phyloP scores from a whole-genome alignment of 202 grass and related monocot genomes.

The Panicum hallii region DNA sequence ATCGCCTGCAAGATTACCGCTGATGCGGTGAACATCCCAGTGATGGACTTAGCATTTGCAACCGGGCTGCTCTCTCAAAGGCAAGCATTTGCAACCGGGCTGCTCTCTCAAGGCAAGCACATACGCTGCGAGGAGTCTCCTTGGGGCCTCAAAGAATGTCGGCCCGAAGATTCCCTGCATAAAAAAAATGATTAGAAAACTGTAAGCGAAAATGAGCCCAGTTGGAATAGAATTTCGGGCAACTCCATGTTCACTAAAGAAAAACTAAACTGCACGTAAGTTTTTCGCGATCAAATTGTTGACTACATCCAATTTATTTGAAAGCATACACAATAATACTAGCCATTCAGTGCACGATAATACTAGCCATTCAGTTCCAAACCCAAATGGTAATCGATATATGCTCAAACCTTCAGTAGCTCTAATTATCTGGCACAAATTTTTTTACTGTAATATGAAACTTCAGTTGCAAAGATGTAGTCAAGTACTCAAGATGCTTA shows the following conservation, averaged over 20 bases:
- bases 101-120: slow-evolving; percentile 46
- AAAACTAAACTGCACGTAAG: neutral
- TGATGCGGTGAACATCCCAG: slow-evolving; percentile 44
- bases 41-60: slow-evolving; percentile 12
- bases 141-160: neutral
- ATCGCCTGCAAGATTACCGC: slow-evolving; percentile 53
- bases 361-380: neutral
- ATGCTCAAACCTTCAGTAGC: neutral
- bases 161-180: slow-evolving; percentile 63
- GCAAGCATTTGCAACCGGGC: slow-evolving; percentile 6
- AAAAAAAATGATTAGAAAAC: neutral
- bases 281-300: neutral
- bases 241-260: neutral
- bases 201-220: neutral
- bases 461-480: neutral
- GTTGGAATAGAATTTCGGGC: neutral
- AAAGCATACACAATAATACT: neutral
- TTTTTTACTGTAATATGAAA: neutral
- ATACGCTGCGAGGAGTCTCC: neutral
- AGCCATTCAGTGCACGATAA: neutral
- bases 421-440: neutral
- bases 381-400: neutral
- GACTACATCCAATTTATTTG: neutral
- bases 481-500: neutral
- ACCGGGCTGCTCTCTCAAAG: slow-evolving; percentile 33